Evolutionary conservation across 306 rosid genomes (phyloP), one percentile per base, ranked within the genome.

Genomic region (Prunus campanulata): DNA sequence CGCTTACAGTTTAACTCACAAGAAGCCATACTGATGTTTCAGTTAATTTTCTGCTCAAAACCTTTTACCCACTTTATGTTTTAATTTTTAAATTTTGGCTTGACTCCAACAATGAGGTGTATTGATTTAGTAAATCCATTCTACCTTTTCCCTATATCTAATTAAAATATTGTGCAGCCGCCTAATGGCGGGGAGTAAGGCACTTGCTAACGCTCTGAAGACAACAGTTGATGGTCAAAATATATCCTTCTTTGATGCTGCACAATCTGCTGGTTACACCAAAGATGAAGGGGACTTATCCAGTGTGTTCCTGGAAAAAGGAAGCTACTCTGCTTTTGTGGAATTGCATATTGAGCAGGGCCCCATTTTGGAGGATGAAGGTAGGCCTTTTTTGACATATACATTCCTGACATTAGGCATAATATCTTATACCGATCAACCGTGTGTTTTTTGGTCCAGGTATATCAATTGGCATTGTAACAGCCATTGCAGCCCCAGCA

Each of bases 311-410:
- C 73, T 92, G 47, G 82, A 82, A 81, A 92, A 89, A 80, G 98
- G 91, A 79, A 77, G 85, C 47, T 95, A 90, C 87, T 92, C 96
- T 66, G 98, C 97, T 80, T 95, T 95, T 83, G 74, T 95, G 60
- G 98, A 95, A 77, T 82, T 95, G 85, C 97, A 92, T 85, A 95
- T 95, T 70, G 98, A 92, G 81, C 98, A 95, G 81, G 97, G 98
- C 15, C 98, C 98, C 69, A 83, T 87, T 84, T 76, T 95, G 81
- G 98, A 95, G 84, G 92, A 90, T 14, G 97, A 95, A 90, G 96
- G 99, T 92, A 71, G 32, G 57, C 29, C 73, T 75, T 68, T 72
- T 63, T 27, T 1, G 6, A 54, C 61, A 9, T 60, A 15, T 56
- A 16, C 57, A 69, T 46, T 78, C 42, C 48, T 47, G 72, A 57